Conservation (phyloP, 192 early-diverging fungal genomes). For the Phlyctochytrium bullatum region DNA sequence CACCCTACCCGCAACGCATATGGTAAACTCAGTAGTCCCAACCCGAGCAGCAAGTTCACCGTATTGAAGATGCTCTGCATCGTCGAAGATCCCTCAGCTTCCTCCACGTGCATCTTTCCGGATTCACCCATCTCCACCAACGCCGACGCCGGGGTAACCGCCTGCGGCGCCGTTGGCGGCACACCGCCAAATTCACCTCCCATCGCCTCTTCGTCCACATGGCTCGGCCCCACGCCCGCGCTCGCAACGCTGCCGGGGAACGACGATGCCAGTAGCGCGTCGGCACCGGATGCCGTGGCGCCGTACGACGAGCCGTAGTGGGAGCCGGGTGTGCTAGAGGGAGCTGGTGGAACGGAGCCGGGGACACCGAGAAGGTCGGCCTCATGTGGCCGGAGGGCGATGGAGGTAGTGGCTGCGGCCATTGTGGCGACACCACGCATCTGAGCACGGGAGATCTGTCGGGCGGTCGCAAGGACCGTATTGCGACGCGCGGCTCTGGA, state of each 20-base stretch:
- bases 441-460: background rate
- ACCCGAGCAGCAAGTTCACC: background rate
- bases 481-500: background rate
- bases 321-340: background rate
- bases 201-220: no score
- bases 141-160: background rate
- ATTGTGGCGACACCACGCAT: background rate
- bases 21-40: background rate
- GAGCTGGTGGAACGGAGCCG: no score
- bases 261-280: background rate
- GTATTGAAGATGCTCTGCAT: background rate
- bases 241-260: background rate
- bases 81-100: background rate
- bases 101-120: background rate
- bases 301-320: background rate
- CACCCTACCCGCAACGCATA: background rate
- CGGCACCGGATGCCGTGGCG: background rate
- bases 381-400: background rate
- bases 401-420: background rate
- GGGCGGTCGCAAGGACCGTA: background rate
- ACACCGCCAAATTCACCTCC: no score
- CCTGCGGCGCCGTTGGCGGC: background rate
- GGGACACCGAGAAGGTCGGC: no score
- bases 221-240: no score
- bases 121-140: conserved; percentile 1